Conservation (phyloP, 2,329 filamentous ascomycete species). For the Diplodia seriata region DNA sequence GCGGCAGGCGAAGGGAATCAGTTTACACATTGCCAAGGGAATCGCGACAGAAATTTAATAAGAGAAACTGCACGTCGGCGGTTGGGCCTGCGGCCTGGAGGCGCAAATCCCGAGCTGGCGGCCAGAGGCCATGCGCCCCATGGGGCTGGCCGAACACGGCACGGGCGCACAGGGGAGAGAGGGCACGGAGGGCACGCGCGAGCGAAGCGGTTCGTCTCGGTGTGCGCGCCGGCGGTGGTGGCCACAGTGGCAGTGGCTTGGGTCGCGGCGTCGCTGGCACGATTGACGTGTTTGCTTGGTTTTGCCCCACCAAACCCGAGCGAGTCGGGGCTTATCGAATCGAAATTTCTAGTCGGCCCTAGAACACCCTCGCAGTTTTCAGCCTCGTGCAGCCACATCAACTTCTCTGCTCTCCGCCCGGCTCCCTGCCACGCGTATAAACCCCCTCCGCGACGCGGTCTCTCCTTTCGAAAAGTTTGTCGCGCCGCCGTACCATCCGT, state of each 20-base stretch:
- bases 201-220: not conserved
- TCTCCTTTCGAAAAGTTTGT: constrained; percentile 19
- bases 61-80: constrained; percentile 25
- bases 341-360: constrained; percentile 20
- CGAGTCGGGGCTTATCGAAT: constrained; percentile 15
- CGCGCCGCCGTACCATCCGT: constrained; percentile 11
- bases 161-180: too few species aligned
- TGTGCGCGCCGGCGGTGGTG: not conserved
- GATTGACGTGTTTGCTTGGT: constrained; percentile 30
- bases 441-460: constrained; percentile 10
- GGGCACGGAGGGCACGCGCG: not conserved
- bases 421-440: constrained; percentile 28
- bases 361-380: constrained; percentile 26
- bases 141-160: not conserved
- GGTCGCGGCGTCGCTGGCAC: not conserved
- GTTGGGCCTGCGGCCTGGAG: not conserved
- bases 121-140: not conserved
- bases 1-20: constrained; percentile 9
- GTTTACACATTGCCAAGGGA: constrained; percentile 20
- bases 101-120: not conserved
- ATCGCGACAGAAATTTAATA: constrained; percentile 10
- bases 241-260: too few species aligned
- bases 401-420: constrained; percentile 17
- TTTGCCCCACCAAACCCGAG: constrained; percentile 25
- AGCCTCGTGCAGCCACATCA: constrained; percentile 32